Conservation (phyloP, 2,329 filamentous ascomycete species). For the Colletotrichum paranaense region DNA sequence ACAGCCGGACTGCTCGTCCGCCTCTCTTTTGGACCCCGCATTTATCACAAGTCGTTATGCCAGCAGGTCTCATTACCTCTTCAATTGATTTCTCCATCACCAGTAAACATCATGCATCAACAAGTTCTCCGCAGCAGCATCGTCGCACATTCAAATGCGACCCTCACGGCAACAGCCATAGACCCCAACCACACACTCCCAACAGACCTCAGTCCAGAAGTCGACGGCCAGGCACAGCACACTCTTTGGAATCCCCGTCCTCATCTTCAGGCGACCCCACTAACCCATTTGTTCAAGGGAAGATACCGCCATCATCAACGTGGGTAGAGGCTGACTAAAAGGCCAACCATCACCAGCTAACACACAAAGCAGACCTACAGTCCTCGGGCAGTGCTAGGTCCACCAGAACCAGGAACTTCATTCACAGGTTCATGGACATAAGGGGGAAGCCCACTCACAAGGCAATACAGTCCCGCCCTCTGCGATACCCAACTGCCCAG, state of each 20-base stretch:
- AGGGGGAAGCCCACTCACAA: not conserved
- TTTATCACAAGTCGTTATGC: slow-evolving; percentile 12
- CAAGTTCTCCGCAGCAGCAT: slow-evolving; percentile 10
- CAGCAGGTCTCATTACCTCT: not conserved
- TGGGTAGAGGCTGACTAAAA: not conserved
- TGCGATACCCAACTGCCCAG: not conserved
- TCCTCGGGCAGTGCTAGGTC: not conserved
- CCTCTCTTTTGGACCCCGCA: slow-evolving; percentile 24
- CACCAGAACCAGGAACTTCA: not conserved
- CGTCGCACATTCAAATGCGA: slow-evolving; percentile 8
- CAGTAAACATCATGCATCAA: slow-evolving; percentile 15
- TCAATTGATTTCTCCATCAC: not conserved
- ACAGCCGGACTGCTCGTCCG: slow-evolving; percentile 10
- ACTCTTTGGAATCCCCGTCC: not conserved
- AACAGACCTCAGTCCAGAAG: not conserved
- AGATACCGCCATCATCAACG: not conserved
- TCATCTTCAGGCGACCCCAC: not conserved
- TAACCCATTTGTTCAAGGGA: not conserved
- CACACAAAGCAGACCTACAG: not conserved
- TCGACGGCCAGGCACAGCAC: slow-evolving; percentile 17
- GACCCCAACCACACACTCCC: slow-evolving; percentile 9
- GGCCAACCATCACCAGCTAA: not conserved
- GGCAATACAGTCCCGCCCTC: not conserved
- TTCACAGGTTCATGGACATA: not conserved
- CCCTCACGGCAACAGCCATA: slow-evolving; percentile 1